Base-by-base conservation (phyloP, 345 rosid genomes). In the Syzygium oleosum region DNA sequence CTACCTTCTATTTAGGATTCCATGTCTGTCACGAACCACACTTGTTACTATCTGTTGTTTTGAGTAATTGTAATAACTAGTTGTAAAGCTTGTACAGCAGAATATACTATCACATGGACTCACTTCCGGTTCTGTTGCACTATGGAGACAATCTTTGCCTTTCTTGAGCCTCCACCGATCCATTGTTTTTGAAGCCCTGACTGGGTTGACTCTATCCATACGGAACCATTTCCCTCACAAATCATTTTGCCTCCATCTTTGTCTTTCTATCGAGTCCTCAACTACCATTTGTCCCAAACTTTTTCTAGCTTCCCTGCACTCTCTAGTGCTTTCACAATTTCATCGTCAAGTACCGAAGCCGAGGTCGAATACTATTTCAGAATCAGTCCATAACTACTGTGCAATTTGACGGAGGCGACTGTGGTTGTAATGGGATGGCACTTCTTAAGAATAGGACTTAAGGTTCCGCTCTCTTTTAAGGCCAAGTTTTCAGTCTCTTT, bases 1-100 rank as follows among this genome's bases (percentile, higher is more conserved):
- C 98, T 22, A 95, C 97, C 90, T 96, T 95, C 46, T 98, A 95
- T 88, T 94, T 95, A 0, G 98, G 99, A 90, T 95, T 96, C 99
- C 99, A 97, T n/a, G 99, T 95, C 99, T 97, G 90, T 85, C 88
- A 61, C 16, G 8, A 85, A 11, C 27, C 58, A 27, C 52, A 23
- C 22, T 16, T 41, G 15, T 73, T 86, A 85, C 87, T 73, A 56
- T 27, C 21, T 29, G 11, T 83, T n/a, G 53, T 6, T 46, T 15
- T 1, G 2, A 43, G 16, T 31, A 43, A 22, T 58, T 59, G 19
- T 13, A 12, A 85, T 94, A 96, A 88, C 94, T 95, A 52, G 95
- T 90, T 84, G 93, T 78, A 94, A 87, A 89, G 93, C 27, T 95
- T 93, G 87, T 92, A 91, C 22, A 41, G 89, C 51, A 91, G 87